These are phyloP conservation scores for Porogramme epimiltina DNA, from an alignment of 1,284 basidiomycete genomes.

Conservation along the genomic window DNA sequence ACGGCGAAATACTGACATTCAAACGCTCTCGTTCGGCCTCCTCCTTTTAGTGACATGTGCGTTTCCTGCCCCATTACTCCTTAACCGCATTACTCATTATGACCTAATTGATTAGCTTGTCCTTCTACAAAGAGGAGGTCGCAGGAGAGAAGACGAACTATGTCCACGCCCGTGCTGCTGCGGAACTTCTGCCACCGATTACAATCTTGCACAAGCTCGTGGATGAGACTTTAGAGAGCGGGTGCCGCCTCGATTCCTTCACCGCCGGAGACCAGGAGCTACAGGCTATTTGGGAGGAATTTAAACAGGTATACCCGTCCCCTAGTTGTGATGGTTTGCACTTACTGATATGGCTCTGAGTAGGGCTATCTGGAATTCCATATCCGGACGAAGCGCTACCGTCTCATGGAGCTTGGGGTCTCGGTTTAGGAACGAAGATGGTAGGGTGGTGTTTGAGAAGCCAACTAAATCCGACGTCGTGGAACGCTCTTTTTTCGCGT, in stretches of 20 bases:
- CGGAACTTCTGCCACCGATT: conserved; percentile 6
- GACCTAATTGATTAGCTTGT: conserved; percentile 1
- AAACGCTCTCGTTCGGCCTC: too few relatives aligned
- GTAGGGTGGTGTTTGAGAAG: too few relatives aligned
- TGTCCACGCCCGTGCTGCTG: conserved; percentile 10
- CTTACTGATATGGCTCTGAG: not conserved
- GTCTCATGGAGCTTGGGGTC: conserved; percentile 5
- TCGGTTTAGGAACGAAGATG: too few relatives aligned
- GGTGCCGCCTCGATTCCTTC: not conserved
- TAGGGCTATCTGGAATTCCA: conserved; percentile 16
- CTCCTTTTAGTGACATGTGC: too few relatives aligned
- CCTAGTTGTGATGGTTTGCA: not conserved
- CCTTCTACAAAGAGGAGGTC: conserved; percentile 17
- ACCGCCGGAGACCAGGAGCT: conserved; percentile 6
- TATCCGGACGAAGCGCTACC: conserved; percentile 15
- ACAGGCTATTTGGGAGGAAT: conserved; percentile 5
- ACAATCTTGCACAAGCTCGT: conserved; percentile 3
- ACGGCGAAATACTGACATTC: not conserved
- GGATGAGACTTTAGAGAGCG: conserved; percentile 8
- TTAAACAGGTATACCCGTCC: conserved; percentile 7
- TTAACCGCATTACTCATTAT: too few relatives aligned
- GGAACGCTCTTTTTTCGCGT: too few relatives aligned
- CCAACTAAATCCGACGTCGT: too few relatives aligned
- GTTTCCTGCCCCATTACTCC: too few relatives aligned
- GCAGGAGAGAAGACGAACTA: conserved; percentile 11